Base-by-base conservation (phyloP, 352 stramenopile genomes). In the Globisporangium alternatum region DNA sequence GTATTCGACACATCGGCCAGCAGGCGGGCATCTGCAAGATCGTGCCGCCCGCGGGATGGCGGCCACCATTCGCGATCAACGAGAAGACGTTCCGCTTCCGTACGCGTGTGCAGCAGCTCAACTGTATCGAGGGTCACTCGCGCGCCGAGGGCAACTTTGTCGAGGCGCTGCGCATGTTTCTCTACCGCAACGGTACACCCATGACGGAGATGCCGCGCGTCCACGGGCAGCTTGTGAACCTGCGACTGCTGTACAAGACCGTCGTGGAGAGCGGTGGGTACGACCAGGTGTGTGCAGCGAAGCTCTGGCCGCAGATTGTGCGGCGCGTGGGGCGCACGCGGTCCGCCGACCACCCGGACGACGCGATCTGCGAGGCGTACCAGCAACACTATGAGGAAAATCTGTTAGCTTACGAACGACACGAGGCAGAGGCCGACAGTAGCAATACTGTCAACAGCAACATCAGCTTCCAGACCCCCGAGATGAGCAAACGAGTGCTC, bases 1-100 rank as follows among this genome's bases (percentile, higher is more conserved):
- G 80, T 62, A 96, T 97, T 70, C 81, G 91, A 33, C 79, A 90
- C 53, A 91, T 97, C 56, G 97, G 93, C 22, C 89, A 97, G 78
- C 75, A 88, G 60, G 97, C 97, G 58, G 98, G 97, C 30, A 99
- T 99, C 67, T 98, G 90, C 74, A 99, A 99, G 79, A 99, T 99
- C 72, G 96, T 99, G 19, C 97, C 98, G 61, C 98, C 98, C 0
- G 60, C 75, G 30, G 97, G 91, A 45, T 99, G 96, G 96, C 90
- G 92, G 22, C 95, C 93, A 15, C 86, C 86, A 25, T 96, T 91
- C 58, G 81, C 90, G 44, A 85, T 96, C 44, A 92, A 97, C 62
- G 82, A 95, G 56, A 87, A 89, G 60, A 86, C 75, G 0, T 89
- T 95, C 71, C 77, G 77, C 54, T 98, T 99, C 70, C 80, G 90